A percentile compares a stretch with the other conserved stretches of the same genome.
These are phyloP conservation scores for Saraca asoca DNA, from an alignment of 331 rosid species.

Conservation along the genomic window DNA sequence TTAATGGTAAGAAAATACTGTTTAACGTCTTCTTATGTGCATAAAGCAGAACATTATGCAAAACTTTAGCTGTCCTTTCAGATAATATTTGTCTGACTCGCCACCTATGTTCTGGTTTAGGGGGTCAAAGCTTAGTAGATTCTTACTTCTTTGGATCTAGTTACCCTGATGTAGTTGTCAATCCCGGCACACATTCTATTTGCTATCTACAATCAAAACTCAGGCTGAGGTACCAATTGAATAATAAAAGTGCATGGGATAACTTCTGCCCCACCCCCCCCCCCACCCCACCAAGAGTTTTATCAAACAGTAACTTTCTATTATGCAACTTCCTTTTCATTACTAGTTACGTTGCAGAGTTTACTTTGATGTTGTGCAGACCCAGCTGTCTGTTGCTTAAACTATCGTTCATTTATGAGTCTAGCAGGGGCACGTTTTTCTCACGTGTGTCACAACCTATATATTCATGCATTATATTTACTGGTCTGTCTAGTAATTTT, in stretches of 20 bases:
- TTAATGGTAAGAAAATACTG: constrained; percentile 17
- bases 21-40: not conserved
- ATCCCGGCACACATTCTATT: constrained; percentile 8
- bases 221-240: not conserved
- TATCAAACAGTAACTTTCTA: not conserved
- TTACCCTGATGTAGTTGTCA: not conserved
- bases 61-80: constrained; percentile 8
- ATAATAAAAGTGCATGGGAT: not conserved
- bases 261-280: not conserved
- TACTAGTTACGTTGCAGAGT: not conserved
- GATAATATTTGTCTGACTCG: constrained; percentile 14
- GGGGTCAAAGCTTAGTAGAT: not conserved
- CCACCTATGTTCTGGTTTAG: constrained; percentile 10
- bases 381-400: not conserved
- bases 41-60: constrained; percentile 20
- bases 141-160: constrained; percentile 8
- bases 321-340: not conserved
- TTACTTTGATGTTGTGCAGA: not conserved
- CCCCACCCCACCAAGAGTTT: not conserved
- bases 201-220: constrained; percentile 10
- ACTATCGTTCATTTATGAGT: not conserved
- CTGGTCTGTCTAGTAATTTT: too few relatives aligned
- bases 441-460: constrained; percentile 2
- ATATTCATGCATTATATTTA: constrained; percentile 1
- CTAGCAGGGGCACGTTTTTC: not conserved